Evolutionary conservation across 805 yeast species (phyloP).

Genomic region (Ogataea siamensis): DNA sequence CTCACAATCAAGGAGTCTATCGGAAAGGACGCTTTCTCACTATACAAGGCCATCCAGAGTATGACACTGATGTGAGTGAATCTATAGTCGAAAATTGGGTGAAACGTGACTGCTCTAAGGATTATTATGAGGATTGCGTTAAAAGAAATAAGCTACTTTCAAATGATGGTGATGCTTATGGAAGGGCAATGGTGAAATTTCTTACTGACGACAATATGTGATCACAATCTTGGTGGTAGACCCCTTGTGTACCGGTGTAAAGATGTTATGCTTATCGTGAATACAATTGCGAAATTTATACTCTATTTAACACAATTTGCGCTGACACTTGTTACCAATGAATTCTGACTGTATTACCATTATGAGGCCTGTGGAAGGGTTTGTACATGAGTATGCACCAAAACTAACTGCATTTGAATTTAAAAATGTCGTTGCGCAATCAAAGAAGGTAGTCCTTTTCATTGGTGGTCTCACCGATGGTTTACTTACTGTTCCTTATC

Average conservation of each 20-base stretch:
- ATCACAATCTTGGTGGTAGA: neutral
- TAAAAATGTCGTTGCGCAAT: constrained; percentile 18
- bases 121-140: constrained; percentile 12
- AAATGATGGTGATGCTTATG: constrained; percentile 8
- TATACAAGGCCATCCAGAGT: constrained; percentile 92
- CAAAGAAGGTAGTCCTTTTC: constrained; percentile 58
- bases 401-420: constrained; percentile 58
- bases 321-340: neutral
- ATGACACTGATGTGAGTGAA: constrained; percentile 37
- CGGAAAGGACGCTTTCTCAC: constrained; percentile 53
- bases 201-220: constrained; percentile 7
- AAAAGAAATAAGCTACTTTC: constrained; percentile 4
- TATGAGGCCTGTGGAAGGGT: constrained; percentile 34
- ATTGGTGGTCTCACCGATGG: constrained; percentile 78
- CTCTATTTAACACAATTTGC: too few species aligned
- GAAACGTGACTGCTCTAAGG: constrained; percentile 1
- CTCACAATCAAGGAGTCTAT: constrained; percentile 60
- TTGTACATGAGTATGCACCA: constrained; percentile 44
- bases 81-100: constrained; percentile 9
- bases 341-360: constrained; percentile 10
- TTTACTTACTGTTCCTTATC: constrained; percentile 65
- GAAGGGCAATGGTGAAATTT: constrained; percentile 10
- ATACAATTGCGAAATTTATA: neutral
- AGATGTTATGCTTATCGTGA: neutral
- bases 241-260: neutral